Evolutionary conservation across 2,329 filamentous ascomycete species (phyloP).

Genomic region (Arthrobotrys pseudoclavata): DNA sequence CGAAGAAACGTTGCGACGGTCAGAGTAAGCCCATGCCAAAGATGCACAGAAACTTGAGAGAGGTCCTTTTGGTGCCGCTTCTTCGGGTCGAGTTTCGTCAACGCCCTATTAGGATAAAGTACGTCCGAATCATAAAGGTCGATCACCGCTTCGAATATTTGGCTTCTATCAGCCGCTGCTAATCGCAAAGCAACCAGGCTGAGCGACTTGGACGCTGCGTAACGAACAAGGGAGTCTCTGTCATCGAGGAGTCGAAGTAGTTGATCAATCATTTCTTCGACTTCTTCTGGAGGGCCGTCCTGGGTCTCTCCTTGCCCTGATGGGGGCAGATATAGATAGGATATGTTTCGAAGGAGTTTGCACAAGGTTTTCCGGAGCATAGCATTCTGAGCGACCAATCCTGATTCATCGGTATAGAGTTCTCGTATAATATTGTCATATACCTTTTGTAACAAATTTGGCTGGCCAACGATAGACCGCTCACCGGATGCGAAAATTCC

Average conservation of each 20-base stretch:
- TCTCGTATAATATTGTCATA: conserved; percentile 49
- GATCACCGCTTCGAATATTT: conserved; percentile 89
- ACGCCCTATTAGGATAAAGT: conserved; percentile 66
- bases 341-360: conserved; percentile 49
- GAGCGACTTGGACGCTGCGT: conserved; percentile 91
- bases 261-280: conserved; percentile 86
- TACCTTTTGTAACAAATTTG: conserved; percentile 32
- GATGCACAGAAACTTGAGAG: conserved; percentile 54
- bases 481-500: conserved; percentile 62
- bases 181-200: conserved; percentile 87
- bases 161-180: conserved; percentile 81
- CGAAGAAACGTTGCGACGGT: conserved; percentile 72
- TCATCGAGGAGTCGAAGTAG: conserved; percentile 84
- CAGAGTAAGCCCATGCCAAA: conserved; percentile 91
- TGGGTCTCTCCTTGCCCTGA: conserved; percentile 38
- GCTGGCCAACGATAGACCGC: conserved; percentile 41
- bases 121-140: conserved; percentile 76
- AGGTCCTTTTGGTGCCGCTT: conserved; percentile 49
- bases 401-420: conserved; percentile 44
- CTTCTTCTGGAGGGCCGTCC: conserved; percentile 59
- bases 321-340: conserved; percentile 49
- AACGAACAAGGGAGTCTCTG: conserved; percentile 88
- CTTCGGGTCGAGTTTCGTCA: conserved; percentile 52
- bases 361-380: conserved; percentile 57
- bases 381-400: conserved; percentile 46